A percentile compares a stretch with the other conserved stretches of the same genome.
Evolutionary conservation across 225 moss, liverwort and hornwort genomes (phyloP).

Genomic region (Polytrichum commune): DNA sequence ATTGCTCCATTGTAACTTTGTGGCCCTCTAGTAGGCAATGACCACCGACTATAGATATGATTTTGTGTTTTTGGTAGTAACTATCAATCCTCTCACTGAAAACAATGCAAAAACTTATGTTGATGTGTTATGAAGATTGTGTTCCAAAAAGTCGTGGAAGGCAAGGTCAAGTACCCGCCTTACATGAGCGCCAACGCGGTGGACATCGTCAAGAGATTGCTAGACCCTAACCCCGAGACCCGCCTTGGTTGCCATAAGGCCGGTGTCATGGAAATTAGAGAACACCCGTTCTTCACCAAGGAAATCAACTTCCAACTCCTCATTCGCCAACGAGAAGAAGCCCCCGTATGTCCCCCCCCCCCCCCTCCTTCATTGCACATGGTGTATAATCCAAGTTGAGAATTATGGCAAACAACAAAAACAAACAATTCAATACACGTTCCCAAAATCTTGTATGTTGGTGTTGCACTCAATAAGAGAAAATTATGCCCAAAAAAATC

Average conservation of each 20-base stretch:
- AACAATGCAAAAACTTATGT: too few species aligned
- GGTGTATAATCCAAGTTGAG: neutral
- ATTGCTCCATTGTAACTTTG: too few species aligned
- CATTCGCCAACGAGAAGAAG: constrained; percentile 81
- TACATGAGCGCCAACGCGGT: constrained; percentile 65
- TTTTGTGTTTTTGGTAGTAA: too few species aligned
- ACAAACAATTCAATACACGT: too few species aligned
- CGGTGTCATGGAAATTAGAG: constrained; percentile 71
- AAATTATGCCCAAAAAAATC: too few species aligned
- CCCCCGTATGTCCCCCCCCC: constrained; percentile 54
- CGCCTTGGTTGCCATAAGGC: constrained; percentile 73
- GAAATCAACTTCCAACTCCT: constrained; percentile 93
- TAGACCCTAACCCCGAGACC: constrained; percentile 90
- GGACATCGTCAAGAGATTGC: constrained; percentile 67
- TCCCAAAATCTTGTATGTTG: too few species aligned
- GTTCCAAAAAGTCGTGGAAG: constrained; percentile 87
- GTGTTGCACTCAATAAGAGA: too few species aligned
- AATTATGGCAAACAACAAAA: neutral
- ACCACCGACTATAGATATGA: too few species aligned
- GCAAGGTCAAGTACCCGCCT: constrained; percentile 69
- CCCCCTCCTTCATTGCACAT: neutral
- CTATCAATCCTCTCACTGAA: too few species aligned
- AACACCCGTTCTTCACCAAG: constrained; percentile 82
- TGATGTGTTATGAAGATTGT: constrained; percentile 45
- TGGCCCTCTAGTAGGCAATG: too few species aligned